A percentile compares a stretch with the other conserved stretches of the same genome.
phyloP scores from a whole-genome alignment of 2,329 filamentous ascomycete genomes.

The Phyllosticta citriasiana region DNA sequence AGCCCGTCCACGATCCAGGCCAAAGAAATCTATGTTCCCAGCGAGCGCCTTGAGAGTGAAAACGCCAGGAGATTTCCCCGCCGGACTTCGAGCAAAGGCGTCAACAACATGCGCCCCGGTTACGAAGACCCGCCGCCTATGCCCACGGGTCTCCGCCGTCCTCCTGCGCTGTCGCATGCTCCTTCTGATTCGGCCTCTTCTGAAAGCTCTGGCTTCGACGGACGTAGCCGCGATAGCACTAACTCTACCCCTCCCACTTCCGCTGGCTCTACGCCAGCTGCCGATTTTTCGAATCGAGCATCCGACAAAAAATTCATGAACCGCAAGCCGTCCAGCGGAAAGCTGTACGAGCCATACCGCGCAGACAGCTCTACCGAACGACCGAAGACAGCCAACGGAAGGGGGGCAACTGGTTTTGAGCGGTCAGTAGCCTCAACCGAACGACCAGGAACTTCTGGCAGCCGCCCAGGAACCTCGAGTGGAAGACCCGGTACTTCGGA shows the following conservation, averaged over 20 bases:
- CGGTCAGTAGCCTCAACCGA: background rate
- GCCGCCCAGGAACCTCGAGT: background rate
- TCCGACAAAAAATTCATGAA: background rate
- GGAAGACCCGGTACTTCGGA: background rate
- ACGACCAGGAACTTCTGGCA: background rate
- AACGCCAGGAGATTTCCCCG: slow-evolving; percentile 9
- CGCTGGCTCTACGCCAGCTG: slow-evolving; percentile 19
- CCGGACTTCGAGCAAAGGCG: slow-evolving; percentile 17
- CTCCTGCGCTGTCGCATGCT: slow-evolving; percentile 22
- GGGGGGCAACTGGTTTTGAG: background rate
- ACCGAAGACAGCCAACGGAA: background rate
- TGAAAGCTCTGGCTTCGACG: slow-evolving; percentile 20
- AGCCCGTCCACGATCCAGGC: background rate
- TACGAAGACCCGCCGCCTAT: slow-evolving; percentile 15
- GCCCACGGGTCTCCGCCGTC: slow-evolving; percentile 14
- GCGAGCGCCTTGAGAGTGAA: background rate
- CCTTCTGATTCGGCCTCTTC: slow-evolving; percentile 30
- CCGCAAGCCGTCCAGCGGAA: background rate
- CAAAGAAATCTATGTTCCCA: background rate
- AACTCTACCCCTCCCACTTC: slow-evolving; percentile 30
- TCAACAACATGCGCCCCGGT: slow-evolving; percentile 10
- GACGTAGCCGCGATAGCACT: slow-evolving; percentile 24
- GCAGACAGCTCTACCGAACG: background rate
- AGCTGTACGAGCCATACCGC: background rate
- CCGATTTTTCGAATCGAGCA: slow-evolving; percentile 14